Evolutionary conservation across 495 filamentous ascomycete genomes (phyloP).

Genomic region (Xylaria nigripes): DNA sequence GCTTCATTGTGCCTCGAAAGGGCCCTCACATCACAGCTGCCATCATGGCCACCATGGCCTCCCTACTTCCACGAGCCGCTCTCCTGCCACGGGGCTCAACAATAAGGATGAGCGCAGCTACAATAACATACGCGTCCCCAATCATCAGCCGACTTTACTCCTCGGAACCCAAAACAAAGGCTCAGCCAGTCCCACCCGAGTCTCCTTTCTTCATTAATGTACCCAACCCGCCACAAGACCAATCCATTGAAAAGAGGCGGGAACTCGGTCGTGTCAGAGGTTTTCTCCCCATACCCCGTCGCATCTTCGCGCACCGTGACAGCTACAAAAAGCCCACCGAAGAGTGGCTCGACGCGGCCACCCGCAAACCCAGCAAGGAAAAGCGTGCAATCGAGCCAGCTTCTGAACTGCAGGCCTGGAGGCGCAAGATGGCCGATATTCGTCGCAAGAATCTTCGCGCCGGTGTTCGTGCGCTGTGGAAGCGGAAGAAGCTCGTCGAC

Average conservation of each 20-base stretch:
- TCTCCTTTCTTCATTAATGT: constrained; percentile 40
- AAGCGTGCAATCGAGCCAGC: constrained; percentile 13
- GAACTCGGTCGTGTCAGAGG: constrained; percentile 30
- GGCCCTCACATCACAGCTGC: constrained; percentile 1
- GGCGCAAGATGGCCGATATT: constrained; percentile 27
- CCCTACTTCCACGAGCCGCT: constrained; percentile 15
- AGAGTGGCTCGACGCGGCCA: constrained; percentile 23
- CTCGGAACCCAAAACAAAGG: constrained; percentile 1
- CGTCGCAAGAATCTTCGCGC: constrained; percentile 30
- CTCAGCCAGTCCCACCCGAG: constrained; percentile 32
- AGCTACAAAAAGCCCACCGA: constrained; percentile 25
- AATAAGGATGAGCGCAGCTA: constrained; percentile 4
- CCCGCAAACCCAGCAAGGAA: constrained; percentile 22
- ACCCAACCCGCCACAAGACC: constrained; percentile 37
- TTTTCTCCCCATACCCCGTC: constrained; percentile 38
- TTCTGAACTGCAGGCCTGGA: constrained; percentile 26
- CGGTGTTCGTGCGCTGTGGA: constrained; percentile 33
- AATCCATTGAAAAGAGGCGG: constrained; percentile 26
- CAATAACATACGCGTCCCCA: constrained; percentile 6
- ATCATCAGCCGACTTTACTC: constrained; percentile 11
- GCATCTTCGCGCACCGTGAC: constrained; percentile 32
- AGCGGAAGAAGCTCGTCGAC: constrained; percentile 27
- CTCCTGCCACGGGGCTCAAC: constrained; percentile 10
- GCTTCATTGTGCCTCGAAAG: constrained; percentile 4
- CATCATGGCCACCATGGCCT: constrained; percentile 17